These are phyloP conservation scores for Aspergillus aculeatinus DNA, from an alignment of 2,329 filamentous ascomycete genomes.

Conservation along the genomic window DNA sequence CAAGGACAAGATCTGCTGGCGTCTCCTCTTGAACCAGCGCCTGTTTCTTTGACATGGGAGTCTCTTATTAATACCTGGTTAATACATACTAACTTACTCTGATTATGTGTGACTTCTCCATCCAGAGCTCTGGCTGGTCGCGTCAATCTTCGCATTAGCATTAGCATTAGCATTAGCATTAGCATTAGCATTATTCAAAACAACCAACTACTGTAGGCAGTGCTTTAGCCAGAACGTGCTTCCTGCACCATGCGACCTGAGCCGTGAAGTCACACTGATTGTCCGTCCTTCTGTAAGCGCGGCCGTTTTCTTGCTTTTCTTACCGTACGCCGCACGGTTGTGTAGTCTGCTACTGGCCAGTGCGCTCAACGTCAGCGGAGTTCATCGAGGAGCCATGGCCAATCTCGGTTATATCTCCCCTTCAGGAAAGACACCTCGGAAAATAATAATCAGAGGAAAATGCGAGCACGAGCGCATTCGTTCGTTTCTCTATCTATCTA, in stretches of 20 bases:
- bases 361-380: constrained; percentile 12
- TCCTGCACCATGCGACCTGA: constrained; percentile 2
- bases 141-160: background rate
- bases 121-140: constrained; percentile 13
- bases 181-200: too few species aligned
- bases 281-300: constrained; percentile 1
- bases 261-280: constrained; percentile 5
- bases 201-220: background rate
- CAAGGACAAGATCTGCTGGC: background rate
- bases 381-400: constrained; percentile 9
- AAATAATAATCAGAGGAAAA: background rate
- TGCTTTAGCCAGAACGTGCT: background rate
- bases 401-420: constrained; percentile 24
- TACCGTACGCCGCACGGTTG: background rate
- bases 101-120: background rate
- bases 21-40: background rate
- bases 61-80: too few species aligned
- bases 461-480: background rate
- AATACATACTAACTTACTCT: background rate
- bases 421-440: constrained; percentile 15
- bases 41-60: too few species aligned
- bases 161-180: too few species aligned
- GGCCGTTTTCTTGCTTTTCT: constrained; percentile 7
- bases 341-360: background rate
- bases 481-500: background rate